These are phyloP conservation scores for Porphyrellus sp. DNA, from an alignment of 1,284 basidiomycete genomes.

Conservation along the genomic window DNA sequence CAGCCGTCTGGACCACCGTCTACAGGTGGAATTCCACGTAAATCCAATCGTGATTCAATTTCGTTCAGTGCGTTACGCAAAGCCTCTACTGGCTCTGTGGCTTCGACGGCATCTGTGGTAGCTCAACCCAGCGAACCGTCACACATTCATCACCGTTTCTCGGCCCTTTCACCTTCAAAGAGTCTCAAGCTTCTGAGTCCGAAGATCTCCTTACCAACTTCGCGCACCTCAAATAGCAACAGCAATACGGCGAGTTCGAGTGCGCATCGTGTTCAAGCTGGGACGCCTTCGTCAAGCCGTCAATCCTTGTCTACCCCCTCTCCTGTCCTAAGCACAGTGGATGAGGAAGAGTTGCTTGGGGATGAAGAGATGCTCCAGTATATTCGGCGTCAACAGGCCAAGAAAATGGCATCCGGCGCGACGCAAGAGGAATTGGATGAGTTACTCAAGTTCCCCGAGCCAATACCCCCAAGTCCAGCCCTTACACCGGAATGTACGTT, in stretches of 20 bases:
- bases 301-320: conserved; percentile 81
- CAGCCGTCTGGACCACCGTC: conserved; percentile 54
- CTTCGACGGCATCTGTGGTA: conserved; percentile 57
- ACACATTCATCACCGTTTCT: conserved; percentile 60
- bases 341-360: conserved; percentile 88
- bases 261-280: conserved; percentile 48
- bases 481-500: conserved; percentile 70
- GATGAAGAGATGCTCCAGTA: conserved; percentile 98
- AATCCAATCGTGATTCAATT: conserved; percentile 69
- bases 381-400: conserved; percentile 85
- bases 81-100: conserved; percentile 72
- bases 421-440: conserved; percentile 86
- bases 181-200: conserved; percentile 75
- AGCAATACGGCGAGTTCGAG: conserved; percentile 46
- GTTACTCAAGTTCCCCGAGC: conserved; percentile 90
- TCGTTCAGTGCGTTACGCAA: conserved; percentile 74
- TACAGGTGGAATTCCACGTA: conserved; percentile 52
- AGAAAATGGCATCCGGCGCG: conserved; percentile 81
- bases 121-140: conserved; percentile 32
- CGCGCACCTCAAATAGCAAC: conserved; percentile 49
- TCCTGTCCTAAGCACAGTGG: conserved; percentile 65
- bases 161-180: conserved; percentile 78
- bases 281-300: conserved; percentile 68
- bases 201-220: conserved; percentile 61
- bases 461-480: conserved; percentile 68